Evolutionary conservation across 225 moss, liverwort and hornwort species (phyloP).

Genomic region (Antitrichia curtipendula): DNA sequence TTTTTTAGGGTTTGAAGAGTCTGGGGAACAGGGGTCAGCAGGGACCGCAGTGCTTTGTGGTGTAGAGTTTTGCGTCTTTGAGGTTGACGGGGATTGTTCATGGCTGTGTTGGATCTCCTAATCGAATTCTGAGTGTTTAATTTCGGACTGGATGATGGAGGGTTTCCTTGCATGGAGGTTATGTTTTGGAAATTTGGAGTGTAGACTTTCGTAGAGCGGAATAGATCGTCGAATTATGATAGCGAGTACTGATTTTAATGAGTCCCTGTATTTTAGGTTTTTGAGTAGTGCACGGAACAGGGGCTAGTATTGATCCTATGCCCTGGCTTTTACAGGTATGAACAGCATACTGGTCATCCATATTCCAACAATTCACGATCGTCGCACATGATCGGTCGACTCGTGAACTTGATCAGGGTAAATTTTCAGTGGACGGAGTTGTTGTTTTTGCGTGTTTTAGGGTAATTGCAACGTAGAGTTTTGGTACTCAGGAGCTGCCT

Average conservation of each 20-base stretch:
- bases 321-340: slow-evolving; percentile 50
- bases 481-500: not conserved
- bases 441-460: not conserved
- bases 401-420: slow-evolving; percentile 83
- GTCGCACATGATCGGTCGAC: slow-evolving; percentile 79
- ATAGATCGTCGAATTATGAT: not conserved
- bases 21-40: not conserved
- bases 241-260: not conserved
- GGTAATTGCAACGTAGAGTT: not conserved
- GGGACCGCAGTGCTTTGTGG: not conserved
- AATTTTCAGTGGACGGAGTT: not conserved
- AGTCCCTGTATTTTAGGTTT: not conserved
- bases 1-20: not conserved
- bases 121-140: not conserved
- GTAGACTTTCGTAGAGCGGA: not conserved
- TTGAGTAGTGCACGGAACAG: not conserved
- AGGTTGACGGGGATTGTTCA: not conserved
- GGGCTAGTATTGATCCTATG: not conserved
- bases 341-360: slow-evolving; percentile 69
- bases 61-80: not conserved
- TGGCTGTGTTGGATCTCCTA: not conserved
- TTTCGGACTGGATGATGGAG: not conserved
- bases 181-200: slow-evolving; percentile 1
- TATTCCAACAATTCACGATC: slow-evolving; percentile 76
- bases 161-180: not conserved